Conservation (phyloP, 495 filamentous ascomycete species). For the Aspergillus mulundensis region DNA sequence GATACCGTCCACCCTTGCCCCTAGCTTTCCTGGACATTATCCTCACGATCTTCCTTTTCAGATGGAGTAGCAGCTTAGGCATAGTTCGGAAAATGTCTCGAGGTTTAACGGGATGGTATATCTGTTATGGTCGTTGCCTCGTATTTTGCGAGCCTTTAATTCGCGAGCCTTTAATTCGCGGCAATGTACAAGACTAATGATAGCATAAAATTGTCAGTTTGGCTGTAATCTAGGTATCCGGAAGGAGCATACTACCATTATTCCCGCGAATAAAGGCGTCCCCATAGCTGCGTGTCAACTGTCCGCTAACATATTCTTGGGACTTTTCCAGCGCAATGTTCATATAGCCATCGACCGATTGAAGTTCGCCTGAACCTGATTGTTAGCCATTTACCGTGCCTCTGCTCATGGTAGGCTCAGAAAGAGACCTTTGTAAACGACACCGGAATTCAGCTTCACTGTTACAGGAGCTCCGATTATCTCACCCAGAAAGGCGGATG, state of each 20-base stretch:
- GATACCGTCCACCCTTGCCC: too few species aligned
- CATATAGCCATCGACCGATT: constrained; percentile 98
- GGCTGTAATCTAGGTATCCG: not conserved
- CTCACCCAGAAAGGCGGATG: constrained; percentile 82
- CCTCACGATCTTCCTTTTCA: not conserved
- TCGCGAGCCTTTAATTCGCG: constrained; percentile 21
- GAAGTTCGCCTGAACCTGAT: constrained; percentile 66
- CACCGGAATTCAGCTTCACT: constrained; percentile 92
- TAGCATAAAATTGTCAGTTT: not conserved
- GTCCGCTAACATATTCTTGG: constrained; percentile 83
- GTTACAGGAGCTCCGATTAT: constrained; percentile 90
- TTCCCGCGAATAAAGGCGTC: constrained; percentile 97
- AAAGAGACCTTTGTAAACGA: constrained; percentile 84
- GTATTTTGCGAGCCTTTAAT: not conserved
- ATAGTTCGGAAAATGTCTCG: not conserved
- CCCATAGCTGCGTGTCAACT: constrained; percentile 74
- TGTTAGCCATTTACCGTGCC: constrained; percentile 1
- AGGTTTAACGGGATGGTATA: not conserved
- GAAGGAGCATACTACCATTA: constrained; percentile 61
- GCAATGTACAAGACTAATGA: constrained; percentile 41
- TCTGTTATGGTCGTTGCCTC: not conserved
- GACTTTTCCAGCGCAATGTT: constrained; percentile 96
- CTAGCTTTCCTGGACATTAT: too few species aligned
- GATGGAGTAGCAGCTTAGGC: not conserved
- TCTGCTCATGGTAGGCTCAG: not conserved